Evolutionary conservation across 2,329 filamentous ascomycete species (phyloP).

Genomic region (Plenodomus tracheiphilus): DNA sequence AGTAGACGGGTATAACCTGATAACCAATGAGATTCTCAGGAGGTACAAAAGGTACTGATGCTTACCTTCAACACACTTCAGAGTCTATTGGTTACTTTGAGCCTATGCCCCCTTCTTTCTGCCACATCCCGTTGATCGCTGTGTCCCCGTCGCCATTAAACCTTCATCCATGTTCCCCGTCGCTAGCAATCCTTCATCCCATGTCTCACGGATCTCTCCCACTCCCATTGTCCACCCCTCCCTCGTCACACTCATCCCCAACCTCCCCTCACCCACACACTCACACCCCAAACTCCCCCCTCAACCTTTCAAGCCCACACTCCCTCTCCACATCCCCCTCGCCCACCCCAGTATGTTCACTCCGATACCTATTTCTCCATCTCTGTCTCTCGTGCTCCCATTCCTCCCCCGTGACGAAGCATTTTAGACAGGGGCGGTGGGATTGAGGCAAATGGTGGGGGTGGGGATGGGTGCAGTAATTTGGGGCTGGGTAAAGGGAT

Average conservation of each 20-base stretch:
- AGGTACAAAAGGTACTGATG: too few relatives aligned
- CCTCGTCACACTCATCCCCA: not conserved
- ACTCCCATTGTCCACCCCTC: not conserved
- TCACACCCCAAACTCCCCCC: constrained; percentile 13
- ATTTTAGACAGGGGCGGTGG: constrained; percentile 27
- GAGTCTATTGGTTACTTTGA: too few relatives aligned
- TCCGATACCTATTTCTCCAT: constrained; percentile 23
- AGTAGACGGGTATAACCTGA: not conserved
- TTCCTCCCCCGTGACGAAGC: constrained; percentile 17
- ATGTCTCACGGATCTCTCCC: not conserved
- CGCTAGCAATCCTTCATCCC: too few relatives aligned
- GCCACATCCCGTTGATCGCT: too few relatives aligned
- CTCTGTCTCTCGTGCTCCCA: constrained; percentile 11
- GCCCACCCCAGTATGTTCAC: constrained; percentile 18
- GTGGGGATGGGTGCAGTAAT: constrained; percentile 26
- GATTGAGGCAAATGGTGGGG: constrained; percentile 16
- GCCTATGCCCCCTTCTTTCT: too few relatives aligned
- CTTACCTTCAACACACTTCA: too few relatives aligned
- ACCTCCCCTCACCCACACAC: not conserved
- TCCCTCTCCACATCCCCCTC: constrained; percentile 20
- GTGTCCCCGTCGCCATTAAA: too few relatives aligned
- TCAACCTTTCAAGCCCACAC: constrained; percentile 22
- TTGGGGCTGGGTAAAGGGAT: constrained; percentile 1
- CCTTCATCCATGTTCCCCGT: too few relatives aligned
- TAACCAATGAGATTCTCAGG: too few relatives aligned